Evolutionary conservation across 2,329 filamentous ascomycete genomes (phyloP), one percentile per base, ranked within the genome.

Genomic region (Ceratocystiopsis sp.): DNA sequence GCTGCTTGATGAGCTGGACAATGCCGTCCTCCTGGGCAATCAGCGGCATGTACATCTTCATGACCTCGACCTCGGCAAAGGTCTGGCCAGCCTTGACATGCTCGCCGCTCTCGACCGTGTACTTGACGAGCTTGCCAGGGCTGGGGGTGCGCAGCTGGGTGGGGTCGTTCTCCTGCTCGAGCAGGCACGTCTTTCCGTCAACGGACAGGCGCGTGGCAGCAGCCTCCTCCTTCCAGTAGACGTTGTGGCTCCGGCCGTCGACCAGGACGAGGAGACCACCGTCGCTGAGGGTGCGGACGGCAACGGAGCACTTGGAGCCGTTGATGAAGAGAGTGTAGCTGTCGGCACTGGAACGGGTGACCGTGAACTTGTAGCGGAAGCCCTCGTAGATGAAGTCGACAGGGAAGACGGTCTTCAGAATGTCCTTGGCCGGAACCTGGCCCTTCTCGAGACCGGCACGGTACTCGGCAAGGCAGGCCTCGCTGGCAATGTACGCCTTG

Each of bases 1-100:
- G 91, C 66, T 96, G 91, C 75, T 98, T 98, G 71, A 98, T 94
- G 55, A 98, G 75, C 67, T 95, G 91, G 45, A 98, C 89, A 43
- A 93, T 74, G 68, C 91, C 91, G 54, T 94, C 91, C 61, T 98
- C 91, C 58, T 87, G 81, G 3, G 91, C 84, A 48, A 98, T 74
- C 44, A 98, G 72, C 56, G 91, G 91, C 91, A 98, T 98, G 73
- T 96, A 96, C 91, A 98, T 98, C 74, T 98, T 98, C 91, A 98
- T 98, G 64, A 98, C 91, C 65, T 98, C 91, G 36, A 98, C 89
- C 62, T 98, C 91, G 44, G 91, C 91, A 57, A 86, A 98, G 33
- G 89, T 71, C 62, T 96, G 84, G 45, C 89, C 89, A 53, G 93
- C 85, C 61, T 77, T 80, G 62, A 98, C 78, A 60, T 98, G 91